Conservation (phyloP, 495 filamentous ascomycete species). For the Ramalina intermedia region DNA sequence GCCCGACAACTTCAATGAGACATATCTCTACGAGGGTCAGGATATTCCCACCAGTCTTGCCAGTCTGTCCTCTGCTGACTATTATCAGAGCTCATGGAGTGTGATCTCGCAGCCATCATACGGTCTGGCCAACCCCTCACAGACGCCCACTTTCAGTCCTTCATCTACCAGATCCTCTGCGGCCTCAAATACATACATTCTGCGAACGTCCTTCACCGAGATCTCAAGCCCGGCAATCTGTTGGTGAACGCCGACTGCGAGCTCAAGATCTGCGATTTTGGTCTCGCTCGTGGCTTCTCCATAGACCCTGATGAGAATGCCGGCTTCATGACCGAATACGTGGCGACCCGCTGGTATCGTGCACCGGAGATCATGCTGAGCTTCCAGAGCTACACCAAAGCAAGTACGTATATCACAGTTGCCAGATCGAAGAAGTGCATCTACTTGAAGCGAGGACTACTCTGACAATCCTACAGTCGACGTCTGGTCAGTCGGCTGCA, state of each 20-base stretch:
- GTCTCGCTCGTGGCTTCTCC: slow-evolving; percentile 87
- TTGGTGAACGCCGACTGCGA: slow-evolving; percentile 98
- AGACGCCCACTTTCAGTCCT: slow-evolving; percentile 90
- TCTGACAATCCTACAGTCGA: slow-evolving; percentile 50
- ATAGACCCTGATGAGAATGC: slow-evolving; percentile 97
- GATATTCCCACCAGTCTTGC: slow-evolving; percentile 10
- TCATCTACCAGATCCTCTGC: slow-evolving; percentile 89
- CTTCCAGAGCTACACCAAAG: slow-evolving; percentile 99
- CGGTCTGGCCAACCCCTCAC: slow-evolving; percentile 90
- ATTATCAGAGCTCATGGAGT: slow-evolving; percentile 86
- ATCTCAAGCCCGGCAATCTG: slow-evolving; percentile 92
- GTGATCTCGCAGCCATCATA: slow-evolving; percentile 95
- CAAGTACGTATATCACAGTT: slow-evolving; percentile 49
- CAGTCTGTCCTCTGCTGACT: slow-evolving; percentile 8
- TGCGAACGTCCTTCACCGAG: slow-evolving; percentile 90
- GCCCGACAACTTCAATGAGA: slow-evolving; percentile 98
- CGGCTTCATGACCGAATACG: slow-evolving; percentile 99
- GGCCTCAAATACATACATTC: slow-evolving; percentile 98
- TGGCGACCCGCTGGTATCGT: slow-evolving; percentile 96
- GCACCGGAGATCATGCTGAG: slow-evolving; percentile 99
- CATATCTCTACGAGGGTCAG: slow-evolving; percentile 91
- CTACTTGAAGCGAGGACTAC: not conserved
- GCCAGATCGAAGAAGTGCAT: not conserved
- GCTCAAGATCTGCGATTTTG: slow-evolving; percentile 98
- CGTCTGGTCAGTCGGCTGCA: slow-evolving; percentile 98